phyloP scores from a whole-genome alignment of 768 basidiomycete genomes.

The Tephrocybe sp. region DNA sequence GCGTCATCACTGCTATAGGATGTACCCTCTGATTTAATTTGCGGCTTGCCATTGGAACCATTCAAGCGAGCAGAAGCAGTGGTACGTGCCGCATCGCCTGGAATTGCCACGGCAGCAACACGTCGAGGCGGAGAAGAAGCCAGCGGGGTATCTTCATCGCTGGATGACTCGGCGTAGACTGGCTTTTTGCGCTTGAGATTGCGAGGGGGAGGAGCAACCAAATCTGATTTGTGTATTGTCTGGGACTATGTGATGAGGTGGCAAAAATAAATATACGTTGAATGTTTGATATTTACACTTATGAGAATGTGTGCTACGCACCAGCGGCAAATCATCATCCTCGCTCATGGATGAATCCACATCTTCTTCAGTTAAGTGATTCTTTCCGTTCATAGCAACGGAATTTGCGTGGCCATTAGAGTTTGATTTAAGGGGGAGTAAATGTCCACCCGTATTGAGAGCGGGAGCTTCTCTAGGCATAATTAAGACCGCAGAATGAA shows the following conservation, averaged over 20 bases:
- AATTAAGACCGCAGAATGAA: slow-evolving; percentile 23
- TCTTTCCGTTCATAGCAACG: slow-evolving; percentile 45
- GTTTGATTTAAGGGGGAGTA: slow-evolving; percentile 44
- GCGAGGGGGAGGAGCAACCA: slow-evolving; percentile 35
- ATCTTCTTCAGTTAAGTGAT: slow-evolving; percentile 37
- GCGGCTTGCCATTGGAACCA: slow-evolving; percentile 44
- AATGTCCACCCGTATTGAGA: slow-evolving; percentile 61
- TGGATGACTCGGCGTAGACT: slow-evolving; percentile 55
- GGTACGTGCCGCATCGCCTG: slow-evolving; percentile 39
- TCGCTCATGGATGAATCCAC: slow-evolving; percentile 59
- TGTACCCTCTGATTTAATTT: slow-evolving; percentile 33
- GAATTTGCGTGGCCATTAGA: slow-evolving; percentile 36
- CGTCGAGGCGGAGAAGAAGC: slow-evolving; percentile 72
- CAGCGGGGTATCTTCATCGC: slow-evolving; percentile 72
- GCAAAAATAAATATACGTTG: slow-evolving; percentile 22
- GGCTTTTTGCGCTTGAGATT: slow-evolving; percentile 63
- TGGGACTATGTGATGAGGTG: slow-evolving; percentile 49
- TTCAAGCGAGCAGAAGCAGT: slow-evolving; percentile 31
- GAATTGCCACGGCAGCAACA: slow-evolving; percentile 36
- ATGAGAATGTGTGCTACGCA: slow-evolving; percentile 33
- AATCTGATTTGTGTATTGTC: slow-evolving; percentile 47
- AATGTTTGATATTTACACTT: slow-evolving; percentile 3
- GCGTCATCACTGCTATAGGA: slow-evolving; percentile 41
- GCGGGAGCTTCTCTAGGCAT: slow-evolving; percentile 52
- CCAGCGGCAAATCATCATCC: slow-evolving; percentile 72